phyloP scores from a whole-genome alignment of 2,329 filamentous ascomycete species.

The Aspergillus fumigatiaffinis region DNA sequence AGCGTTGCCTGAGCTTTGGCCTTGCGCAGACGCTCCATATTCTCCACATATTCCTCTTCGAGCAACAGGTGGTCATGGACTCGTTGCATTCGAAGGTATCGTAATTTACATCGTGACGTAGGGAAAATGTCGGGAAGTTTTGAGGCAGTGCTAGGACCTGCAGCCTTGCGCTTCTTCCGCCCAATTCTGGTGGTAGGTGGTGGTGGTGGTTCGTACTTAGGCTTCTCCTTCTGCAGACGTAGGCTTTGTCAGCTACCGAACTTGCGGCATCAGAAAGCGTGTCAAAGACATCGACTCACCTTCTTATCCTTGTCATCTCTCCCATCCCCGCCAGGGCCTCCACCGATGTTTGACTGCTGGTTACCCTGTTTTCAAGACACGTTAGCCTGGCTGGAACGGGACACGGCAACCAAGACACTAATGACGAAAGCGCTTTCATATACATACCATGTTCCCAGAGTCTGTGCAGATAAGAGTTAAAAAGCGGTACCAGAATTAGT shows the following conservation, averaged over 20 bases:
- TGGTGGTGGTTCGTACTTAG: conserved; percentile 98
- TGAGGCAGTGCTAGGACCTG: conserved; percentile 86
- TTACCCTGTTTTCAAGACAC: conserved; percentile 39
- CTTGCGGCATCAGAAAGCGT: background rate
- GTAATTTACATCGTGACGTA: conserved; percentile 94
- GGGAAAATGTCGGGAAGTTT: conserved; percentile 94
- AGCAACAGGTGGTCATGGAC: conserved; percentile 96
- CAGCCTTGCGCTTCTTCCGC: conserved; percentile 96
- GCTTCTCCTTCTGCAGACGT: conserved; percentile 86
- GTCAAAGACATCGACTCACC: conserved; percentile 44
- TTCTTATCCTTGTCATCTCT: conserved; percentile 93
- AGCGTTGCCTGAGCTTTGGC: conserved; percentile 67
- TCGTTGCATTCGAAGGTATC: conserved; percentile 95
- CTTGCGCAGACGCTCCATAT: conserved; percentile 93
- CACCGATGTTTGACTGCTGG: conserved; percentile 76
- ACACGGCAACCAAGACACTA: background rate
- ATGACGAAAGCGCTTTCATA: conserved; percentile 7
- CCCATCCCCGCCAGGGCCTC: conserved; percentile 67
- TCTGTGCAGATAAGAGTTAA: background rate
- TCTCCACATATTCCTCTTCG: conserved; percentile 98
- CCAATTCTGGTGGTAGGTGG: conserved; percentile 94
- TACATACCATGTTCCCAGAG: conserved; percentile 32
- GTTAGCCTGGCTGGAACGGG: conserved; percentile 19
- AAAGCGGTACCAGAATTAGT: background rate
- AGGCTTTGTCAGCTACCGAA: conserved; percentile 14